Conservation (phyloP, 202 grass and related monocot genomes). For the Hordeum pubiflorum region DNA sequence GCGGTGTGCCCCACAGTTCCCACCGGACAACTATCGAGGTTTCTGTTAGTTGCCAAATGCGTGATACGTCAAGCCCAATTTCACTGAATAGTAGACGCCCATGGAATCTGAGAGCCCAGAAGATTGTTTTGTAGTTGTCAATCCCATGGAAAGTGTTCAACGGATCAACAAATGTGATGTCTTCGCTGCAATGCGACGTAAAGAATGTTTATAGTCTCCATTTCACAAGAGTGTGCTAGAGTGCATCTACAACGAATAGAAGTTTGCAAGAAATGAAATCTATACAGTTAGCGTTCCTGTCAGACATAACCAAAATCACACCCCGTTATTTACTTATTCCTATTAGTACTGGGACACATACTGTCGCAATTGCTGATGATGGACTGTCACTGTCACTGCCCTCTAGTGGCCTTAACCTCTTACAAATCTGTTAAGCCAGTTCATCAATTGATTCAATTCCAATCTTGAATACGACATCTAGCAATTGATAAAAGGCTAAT, state of each 20-base stretch:
- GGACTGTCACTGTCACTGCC: neutral
- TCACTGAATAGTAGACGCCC: constrained; percentile 64
- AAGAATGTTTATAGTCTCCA: neutral
- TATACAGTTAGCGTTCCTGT: neutral
- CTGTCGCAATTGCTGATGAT: constrained; percentile 1
- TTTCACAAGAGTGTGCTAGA: neutral
- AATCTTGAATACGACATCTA: constrained; percentile 1
- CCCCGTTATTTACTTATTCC: neutral
- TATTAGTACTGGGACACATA: neutral
- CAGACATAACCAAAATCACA: neutral
- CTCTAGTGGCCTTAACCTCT: neutral
- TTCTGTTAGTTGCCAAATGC: constrained; percentile 83
- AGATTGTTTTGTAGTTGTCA: constrained; percentile 84
- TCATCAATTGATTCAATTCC: neutral
- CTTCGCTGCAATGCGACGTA: constrained; percentile 52
- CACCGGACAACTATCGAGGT: constrained; percentile 85
- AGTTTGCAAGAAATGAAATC: neutral
- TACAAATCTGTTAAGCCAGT: neutral
- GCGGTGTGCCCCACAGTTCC: constrained; percentile 71
- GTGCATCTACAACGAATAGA: neutral
- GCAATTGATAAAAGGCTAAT: neutral
- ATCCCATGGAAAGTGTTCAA: constrained; percentile 80
- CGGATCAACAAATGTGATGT: constrained; percentile 80
- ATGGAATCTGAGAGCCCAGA: constrained; percentile 92
- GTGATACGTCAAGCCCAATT: constrained; percentile 67